Evolutionary conservation across 192 early-diverging fungal species (phyloP), one percentile per base, ranked within the genome.

Genomic region (Radiomyces spectabilis): DNA sequence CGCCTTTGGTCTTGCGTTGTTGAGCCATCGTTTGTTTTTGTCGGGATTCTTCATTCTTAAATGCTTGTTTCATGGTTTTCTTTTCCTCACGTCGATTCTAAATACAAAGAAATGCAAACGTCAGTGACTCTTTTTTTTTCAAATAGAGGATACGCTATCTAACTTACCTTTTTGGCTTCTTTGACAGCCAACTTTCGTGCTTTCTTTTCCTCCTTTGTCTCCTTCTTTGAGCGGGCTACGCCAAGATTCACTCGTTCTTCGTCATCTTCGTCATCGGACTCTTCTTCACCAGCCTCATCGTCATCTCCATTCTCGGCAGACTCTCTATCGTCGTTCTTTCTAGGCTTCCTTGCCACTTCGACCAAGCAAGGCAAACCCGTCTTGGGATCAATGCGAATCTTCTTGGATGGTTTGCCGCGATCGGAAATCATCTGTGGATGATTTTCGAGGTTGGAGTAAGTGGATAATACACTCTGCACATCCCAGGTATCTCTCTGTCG

Each of bases 391-490:
- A 89, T 80, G 41, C 72, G 75, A 63, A 89, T 87, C 58, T 59
- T 80, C 66, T 57, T 74, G 26, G 51, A 59, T 40, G 51, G 62
- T n/a, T n/a, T n/a, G 30, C 67, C 72, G 6, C 57, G 52, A 61
- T 93, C 91, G 32, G 75, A 67, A 61, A 98, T 95, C 35, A 89
- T 61, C 26, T 73, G 69, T 4, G 95, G 93, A 50, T 91, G 88
- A 66, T 98, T 96, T 63, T 96, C 93, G 52, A 94, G 77, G 68
- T 93, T 95, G 39, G 92, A 91, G 69, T 94, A 93, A 2, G 91
- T 95, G 33, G 82, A 84, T 30, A 95, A 64, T 21, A 98, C 84
- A 22, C 88, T 86, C 73, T 98, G 86, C 53, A 86, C 87, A 78
- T 98, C 95, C 95, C 95, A 98, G 29, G 65, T 65, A 39, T 84